Percentiles rank a stretch among this genome's conserved stretches.
Conservation (phyloP, 768 basidiomycete species). For the Inosperma sp. region DNA sequence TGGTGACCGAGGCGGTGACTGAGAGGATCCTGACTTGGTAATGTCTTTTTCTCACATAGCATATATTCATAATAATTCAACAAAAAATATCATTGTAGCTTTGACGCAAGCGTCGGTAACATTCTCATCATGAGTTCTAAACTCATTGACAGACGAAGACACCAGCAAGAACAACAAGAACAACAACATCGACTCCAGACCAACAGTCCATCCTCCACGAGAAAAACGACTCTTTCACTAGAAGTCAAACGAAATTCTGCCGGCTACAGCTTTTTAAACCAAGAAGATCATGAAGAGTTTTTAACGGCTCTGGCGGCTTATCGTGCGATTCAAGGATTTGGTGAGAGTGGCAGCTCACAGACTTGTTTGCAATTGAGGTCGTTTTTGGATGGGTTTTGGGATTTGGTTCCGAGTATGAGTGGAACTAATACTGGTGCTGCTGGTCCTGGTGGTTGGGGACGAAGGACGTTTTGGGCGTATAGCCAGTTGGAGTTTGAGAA, state of each 20-base stretch:
- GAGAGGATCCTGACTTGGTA: no score
- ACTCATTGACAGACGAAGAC: not conserved
- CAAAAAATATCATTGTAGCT: no score
- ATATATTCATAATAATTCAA: no score
- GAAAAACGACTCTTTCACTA: no score
- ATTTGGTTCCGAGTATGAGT: conserved; percentile 9
- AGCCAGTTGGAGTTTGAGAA: not conserved
- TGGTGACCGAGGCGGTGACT: not conserved
- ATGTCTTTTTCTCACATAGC: no score
- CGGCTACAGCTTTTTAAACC: conserved; percentile 14
- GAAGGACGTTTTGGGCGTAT: not conserved
- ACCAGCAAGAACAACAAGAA: not conserved
- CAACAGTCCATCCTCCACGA: conserved; percentile 19
- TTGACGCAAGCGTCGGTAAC: no score
- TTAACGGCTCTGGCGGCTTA: conserved; percentile 13
- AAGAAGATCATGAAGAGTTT: conserved; percentile 19
- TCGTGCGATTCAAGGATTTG: conserved; percentile 11
- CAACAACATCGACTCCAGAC: conserved; percentile 9
- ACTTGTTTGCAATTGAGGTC: conserved; percentile 9
- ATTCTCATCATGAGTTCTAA: no score
- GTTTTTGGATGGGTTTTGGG: conserved; percentile 23
- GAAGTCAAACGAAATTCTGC: conserved; percentile 12
- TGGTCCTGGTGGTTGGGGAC: no score
- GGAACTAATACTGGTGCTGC: conserved; percentile 16
- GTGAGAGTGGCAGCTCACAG: no score